phyloP scores from a whole-genome alignment of 176 grass and related monocot genomes.

The Zoysia japonica region DNA sequence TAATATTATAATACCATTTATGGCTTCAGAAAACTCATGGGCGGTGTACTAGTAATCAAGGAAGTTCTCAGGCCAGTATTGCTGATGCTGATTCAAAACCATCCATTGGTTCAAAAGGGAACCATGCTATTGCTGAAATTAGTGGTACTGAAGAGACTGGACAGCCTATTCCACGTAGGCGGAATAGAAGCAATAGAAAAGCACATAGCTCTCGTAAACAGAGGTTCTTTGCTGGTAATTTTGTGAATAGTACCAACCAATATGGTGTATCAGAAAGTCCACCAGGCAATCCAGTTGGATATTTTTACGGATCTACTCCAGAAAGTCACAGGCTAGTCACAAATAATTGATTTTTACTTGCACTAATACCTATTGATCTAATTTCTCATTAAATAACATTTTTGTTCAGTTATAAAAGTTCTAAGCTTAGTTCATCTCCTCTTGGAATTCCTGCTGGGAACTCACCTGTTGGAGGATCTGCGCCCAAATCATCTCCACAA shows the following conservation, averaged over 20 bases:
- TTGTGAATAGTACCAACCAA: slow-evolving; percentile 46
- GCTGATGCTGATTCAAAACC: slow-evolving; percentile 53
- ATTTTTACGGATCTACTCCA: slow-evolving; percentile 97
- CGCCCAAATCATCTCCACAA: slow-evolving; percentile 88
- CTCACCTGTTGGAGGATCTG: slow-evolving; percentile 88
- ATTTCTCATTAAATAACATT: slow-evolving; percentile 35
- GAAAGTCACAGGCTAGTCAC: slow-evolving; percentile 72
- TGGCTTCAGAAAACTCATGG: slow-evolving; percentile 60
- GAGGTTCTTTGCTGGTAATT: slow-evolving; percentile 89
- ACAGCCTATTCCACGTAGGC: slow-evolving; percentile 66
- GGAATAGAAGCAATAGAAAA: slow-evolving; percentile 74
- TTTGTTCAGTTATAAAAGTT: slow-evolving; percentile 50
- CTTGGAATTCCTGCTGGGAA: slow-evolving; percentile 74
- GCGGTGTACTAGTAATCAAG: slow-evolving; percentile 46
- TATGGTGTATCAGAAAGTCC: slow-evolving; percentile 88
- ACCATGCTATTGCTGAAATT: slow-evolving; percentile 39
- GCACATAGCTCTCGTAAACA: slow-evolving; percentile 62
- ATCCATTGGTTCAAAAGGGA: slow-evolving; percentile 53
- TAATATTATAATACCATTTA: slow-evolving; percentile 30
- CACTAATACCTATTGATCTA: slow-evolving; percentile 8
- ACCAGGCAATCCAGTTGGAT: slow-evolving; percentile 89
- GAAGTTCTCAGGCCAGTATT: slow-evolving; percentile 42
- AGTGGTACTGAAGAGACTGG: slow-evolving; percentile 64
- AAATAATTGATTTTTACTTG: slow-evolving; percentile 22
- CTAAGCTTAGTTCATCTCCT: slow-evolving; percentile 80